phyloP scores from a whole-genome alignment of 2,329 filamentous ascomycete species.

The Paecilomyces formosus region DNA sequence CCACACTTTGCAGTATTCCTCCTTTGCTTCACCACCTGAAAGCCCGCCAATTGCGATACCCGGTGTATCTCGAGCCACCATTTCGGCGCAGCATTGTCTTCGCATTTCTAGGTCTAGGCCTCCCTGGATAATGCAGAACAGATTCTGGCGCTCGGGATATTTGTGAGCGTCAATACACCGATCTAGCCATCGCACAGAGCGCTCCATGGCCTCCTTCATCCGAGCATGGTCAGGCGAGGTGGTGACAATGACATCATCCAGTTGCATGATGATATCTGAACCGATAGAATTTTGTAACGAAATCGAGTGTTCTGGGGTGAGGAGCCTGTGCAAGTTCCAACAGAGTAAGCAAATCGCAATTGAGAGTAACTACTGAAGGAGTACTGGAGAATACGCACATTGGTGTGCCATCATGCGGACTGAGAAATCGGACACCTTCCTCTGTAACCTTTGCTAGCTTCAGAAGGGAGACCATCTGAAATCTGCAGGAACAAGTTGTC shows the following conservation, averaged over 20 bases:
- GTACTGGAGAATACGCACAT: constrained; percentile 52
- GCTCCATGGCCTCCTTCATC: constrained; percentile 91
- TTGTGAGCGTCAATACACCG: constrained; percentile 86
- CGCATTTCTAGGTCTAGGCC: constrained; percentile 84
- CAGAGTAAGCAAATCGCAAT: background rate
- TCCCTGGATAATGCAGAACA: constrained; percentile 98
- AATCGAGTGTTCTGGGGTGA: constrained; percentile 96
- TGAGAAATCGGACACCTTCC: constrained; percentile 91
- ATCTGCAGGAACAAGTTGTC: constrained; percentile 48
- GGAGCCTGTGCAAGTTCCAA: constrained; percentile 47
- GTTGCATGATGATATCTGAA: constrained; percentile 98
- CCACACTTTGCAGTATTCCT: constrained; percentile 77
- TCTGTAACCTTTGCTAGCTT: constrained; percentile 92
- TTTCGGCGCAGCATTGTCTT: constrained; percentile 71
- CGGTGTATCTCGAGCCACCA: constrained; percentile 85
- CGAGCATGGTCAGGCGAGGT: constrained; percentile 82
- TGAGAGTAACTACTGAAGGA: background rate
- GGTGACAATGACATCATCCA: constrained; percentile 95
- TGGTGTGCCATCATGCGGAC: constrained; percentile 85
- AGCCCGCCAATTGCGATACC: constrained; percentile 95
- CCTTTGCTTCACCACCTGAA: constrained; percentile 90
- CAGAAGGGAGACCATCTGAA: constrained; percentile 97
- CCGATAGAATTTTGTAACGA: constrained; percentile 93
- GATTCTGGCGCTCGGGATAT: constrained; percentile 74
- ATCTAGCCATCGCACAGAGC: constrained; percentile 92